These are phyloP conservation scores for Calonectria leucothoes DNA, from an alignment of 2,329 filamentous ascomycete genomes.

Conservation along the genomic window DNA sequence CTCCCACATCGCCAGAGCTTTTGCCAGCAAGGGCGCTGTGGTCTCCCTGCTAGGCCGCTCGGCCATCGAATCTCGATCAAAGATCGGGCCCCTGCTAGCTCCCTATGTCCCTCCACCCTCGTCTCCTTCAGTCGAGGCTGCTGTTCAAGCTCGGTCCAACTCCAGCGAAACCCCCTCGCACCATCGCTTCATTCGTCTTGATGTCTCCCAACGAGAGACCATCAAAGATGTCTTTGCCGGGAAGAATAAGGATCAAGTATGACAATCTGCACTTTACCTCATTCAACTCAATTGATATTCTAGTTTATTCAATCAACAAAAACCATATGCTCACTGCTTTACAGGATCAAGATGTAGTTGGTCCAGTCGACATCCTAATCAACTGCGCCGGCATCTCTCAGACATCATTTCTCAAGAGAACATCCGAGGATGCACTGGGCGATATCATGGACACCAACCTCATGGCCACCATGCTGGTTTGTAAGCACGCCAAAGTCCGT, in stretches of 20 bases:
- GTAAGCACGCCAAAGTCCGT: slow-evolving; percentile 57
- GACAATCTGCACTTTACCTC: not conserved
- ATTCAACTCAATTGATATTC: not conserved
- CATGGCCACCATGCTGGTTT: slow-evolving; percentile 71
- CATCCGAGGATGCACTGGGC: slow-evolving; percentile 61
- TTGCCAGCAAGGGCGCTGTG: slow-evolving; percentile 70
- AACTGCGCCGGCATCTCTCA: slow-evolving; percentile 84
- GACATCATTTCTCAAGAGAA: slow-evolving; percentile 70
- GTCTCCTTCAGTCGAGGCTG: not conserved
- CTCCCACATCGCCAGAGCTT: slow-evolving; percentile 72
- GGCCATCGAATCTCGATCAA: slow-evolving; percentile 56
- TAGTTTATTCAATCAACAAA: not conserved
- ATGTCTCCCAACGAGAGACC: slow-evolving; percentile 42
- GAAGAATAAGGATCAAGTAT: slow-evolving; percentile 25
- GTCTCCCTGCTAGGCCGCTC: slow-evolving; percentile 73
- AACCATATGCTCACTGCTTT: not conserved
- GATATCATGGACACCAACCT: slow-evolving; percentile 78
- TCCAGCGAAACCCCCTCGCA: slow-evolving; percentile 29
- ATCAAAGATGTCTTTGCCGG: slow-evolving; percentile 47
- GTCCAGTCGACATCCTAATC: slow-evolving; percentile 70
- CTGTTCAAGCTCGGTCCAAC: not conserved
- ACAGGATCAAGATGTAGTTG: slow-evolving; percentile 38
- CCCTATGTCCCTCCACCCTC: slow-evolving; percentile 34
- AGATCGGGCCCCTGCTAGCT: slow-evolving; percentile 47
- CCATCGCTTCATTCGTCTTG: slow-evolving; percentile 51